phyloP scores from a whole-genome alignment of 2,329 filamentous ascomycete species.

The Sporothrix brasiliensis region DNA sequence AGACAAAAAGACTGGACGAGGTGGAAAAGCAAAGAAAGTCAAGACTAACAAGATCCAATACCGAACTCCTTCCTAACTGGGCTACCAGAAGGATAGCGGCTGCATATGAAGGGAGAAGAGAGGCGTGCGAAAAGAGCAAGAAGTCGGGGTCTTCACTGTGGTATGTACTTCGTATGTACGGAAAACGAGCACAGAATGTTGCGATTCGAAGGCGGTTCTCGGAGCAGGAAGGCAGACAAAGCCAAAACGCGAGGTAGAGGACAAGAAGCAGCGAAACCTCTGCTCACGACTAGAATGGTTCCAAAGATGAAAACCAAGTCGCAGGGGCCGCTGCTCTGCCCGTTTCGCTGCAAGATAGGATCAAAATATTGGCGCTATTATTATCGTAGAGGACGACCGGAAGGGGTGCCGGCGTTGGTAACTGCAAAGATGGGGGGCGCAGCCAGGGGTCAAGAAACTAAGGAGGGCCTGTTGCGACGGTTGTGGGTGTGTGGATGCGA shows the following conservation, averaged over 20 bases:
- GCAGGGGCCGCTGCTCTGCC: background rate
- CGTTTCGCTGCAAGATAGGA: constrained; percentile 3
- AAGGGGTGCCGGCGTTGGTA: constrained; percentile 31
- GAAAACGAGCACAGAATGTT: background rate
- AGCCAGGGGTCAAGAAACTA: constrained; percentile 27
- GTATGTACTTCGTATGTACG: background rate
- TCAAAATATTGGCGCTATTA: constrained; percentile 28
- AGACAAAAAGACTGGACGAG: background rate
- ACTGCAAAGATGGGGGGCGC: constrained; percentile 23
- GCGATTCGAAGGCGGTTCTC: background rate
- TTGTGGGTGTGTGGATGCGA: constrained; percentile 21
- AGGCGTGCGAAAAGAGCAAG: constrained; percentile 12
- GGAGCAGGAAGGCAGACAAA: background rate
- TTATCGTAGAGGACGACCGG: constrained; percentile 23
- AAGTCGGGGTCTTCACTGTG: constrained; percentile 24
- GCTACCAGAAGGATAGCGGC: constrained; percentile 19
- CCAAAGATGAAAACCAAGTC: background rate
- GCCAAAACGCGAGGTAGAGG: background rate
- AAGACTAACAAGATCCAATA: constrained; percentile 18
- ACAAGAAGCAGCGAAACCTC: background rate
- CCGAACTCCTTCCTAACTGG: constrained; percentile 16
- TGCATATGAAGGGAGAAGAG: constrained; percentile 22
- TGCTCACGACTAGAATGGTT: background rate
- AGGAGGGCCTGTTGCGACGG: constrained; percentile 22
- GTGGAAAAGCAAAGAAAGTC: constrained; percentile 8